Evolutionary conservation across 495 filamentous ascomycete species (phyloP).

Genomic region (Patellaria atrata): DNA sequence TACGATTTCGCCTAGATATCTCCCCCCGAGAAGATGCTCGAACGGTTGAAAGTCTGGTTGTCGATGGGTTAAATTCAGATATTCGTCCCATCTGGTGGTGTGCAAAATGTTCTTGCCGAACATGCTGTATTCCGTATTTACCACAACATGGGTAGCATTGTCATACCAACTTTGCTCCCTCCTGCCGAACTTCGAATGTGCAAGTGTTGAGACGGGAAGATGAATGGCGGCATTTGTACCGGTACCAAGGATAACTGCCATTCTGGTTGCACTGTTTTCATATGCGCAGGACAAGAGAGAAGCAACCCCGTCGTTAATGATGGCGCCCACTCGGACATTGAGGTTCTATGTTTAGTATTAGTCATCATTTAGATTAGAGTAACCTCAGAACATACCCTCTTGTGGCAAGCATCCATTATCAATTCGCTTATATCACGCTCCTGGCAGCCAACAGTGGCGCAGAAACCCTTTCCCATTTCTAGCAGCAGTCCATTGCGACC

Average conservation of each 20-base stretch:
- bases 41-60: conserved; percentile 33
- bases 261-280: conserved; percentile 24
- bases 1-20: conserved; percentile 43
- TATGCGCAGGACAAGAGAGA: conserved; percentile 32
- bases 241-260: conserved; percentile 32
- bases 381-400: conserved; percentile 25
- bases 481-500: conserved; percentile 41
- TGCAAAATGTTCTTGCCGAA: conserved; percentile 31
- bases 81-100: conserved; percentile 29
- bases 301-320: conserved; percentile 31
- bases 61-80: conserved; percentile 26
- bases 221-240: conserved; percentile 31
- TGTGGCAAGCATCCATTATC: conserved; percentile 41
- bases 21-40: conserved; percentile 38
- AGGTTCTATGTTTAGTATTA: conserved; percentile 24
- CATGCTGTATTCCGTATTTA: conserved; percentile 34
- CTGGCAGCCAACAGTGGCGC: conserved; percentile 40
- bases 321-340: conserved; percentile 28
- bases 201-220: conserved; percentile 25
- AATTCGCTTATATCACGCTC: conserved; percentile 46
- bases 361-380: too few species aligned
- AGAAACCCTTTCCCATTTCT: conserved; percentile 55
- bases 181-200: conserved; percentile 23
- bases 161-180: conserved; percentile 26
- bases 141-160: conserved; percentile 26